Base-by-base conservation (phyloP, 495 filamentous ascomycete species). In the Penicillium taxi region DNA sequence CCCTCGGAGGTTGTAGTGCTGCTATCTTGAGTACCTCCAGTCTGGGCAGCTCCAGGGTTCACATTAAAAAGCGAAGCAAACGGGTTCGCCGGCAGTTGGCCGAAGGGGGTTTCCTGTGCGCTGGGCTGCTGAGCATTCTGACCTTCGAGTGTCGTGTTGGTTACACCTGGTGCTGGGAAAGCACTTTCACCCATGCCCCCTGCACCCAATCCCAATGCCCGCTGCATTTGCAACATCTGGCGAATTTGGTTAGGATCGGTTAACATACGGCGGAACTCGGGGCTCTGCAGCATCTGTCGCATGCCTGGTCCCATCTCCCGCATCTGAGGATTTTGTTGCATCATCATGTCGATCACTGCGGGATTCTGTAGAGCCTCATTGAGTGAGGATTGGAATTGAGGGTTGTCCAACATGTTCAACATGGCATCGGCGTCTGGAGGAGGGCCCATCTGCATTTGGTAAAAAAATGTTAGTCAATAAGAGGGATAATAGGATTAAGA, bases 321-420 rank as follows among this genome's bases (percentile, higher is more conserved):
- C 3, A 96, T 74, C 75, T 86, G 80, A 6, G 93, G 93, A 55
- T 89, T 93, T 32, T 81, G 74, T 39, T 82, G 74, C 37, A 94
- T 86, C 77, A 96, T 88, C 72, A 89, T 81, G 44, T 96, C 85
- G 44, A 96, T 74, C 55, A 96, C 81, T 9, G 75, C 73, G 7
- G 93, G 91, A 63, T 99, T 96, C 50, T 87, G 80, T 45, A 99
- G 77, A 19, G 90, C 87, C 61, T 95, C 93, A 59, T 90, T 91
- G 71, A 99, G 81, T 21, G 75, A 79, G 19, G 82, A 79, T 42
- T 82, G 76, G 32, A 93, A 78, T 44, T 81, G 72, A 11, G 93
- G 93, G 50, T 96, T 86, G 31, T 80, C 77, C 30, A 99, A 78
- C 80, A 94, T 86, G 28, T 75, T 66, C 15, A 84, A 75, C 64